Base-by-base conservation (phyloP, 805 yeast genomes). In the Saturnispora ahearnii region DNA sequence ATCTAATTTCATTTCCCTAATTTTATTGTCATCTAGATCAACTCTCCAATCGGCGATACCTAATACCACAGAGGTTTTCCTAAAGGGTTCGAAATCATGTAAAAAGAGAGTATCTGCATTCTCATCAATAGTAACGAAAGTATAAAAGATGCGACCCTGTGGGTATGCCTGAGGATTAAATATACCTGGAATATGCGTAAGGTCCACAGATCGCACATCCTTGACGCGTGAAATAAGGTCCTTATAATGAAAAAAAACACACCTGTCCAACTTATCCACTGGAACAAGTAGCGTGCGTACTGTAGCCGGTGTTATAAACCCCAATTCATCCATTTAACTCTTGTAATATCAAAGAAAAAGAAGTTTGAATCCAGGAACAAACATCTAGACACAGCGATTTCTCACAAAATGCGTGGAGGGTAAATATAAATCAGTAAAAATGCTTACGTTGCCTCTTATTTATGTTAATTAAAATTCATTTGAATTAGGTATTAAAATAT, bases 91-190 rank as follows among this genome's bases (percentile, higher is more conserved):
- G 55, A 91, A 80, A 64, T 91, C 98, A 57, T 84, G 87, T 40
- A 91, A 69, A 48, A 84, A 82, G 6, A 81, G 65, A 28, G 84
- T 73, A 22, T 58, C 63, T 0, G 55, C 24, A 43, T 59, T 63
- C 38, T 78, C 81, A n/a, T 72, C 73, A 49, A 78, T 82, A 1
- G 75, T 69, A 6, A 67, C 59, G 55, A 79, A 79, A 50, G 81
- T 81, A 59, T 76, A 86, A 12, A 81, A 63, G 1, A 91, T 65
- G 45, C 83, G 68, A 0, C 98, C 98, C 45, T 75, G 74, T 1
- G 97, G 96, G 58, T 79, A 86, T 0, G 84, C 82, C 59, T 83
- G 93, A 1, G 98, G 96, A 57, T 85, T 86, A 71, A 89, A 89
- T 57, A 73, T 59, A 26, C 82, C 74, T 22, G 69, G 71, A 42